These are phyloP conservation scores for Colletotrichum sp. DNA, from an alignment of 2,329 filamentous ascomycete species.

Conservation along the genomic window DNA sequence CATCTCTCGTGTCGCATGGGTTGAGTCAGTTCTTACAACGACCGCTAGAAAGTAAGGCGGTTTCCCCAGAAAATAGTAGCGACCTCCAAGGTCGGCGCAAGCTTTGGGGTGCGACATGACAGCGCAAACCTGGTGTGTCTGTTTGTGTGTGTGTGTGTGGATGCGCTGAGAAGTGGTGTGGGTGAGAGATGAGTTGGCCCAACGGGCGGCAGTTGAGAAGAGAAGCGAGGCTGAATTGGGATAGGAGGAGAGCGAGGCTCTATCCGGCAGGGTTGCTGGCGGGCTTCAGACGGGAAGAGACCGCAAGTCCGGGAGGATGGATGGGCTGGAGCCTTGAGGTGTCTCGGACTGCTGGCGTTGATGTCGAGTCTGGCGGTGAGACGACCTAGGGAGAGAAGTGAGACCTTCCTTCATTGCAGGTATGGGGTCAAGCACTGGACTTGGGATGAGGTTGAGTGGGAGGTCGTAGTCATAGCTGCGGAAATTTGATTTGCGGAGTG, in stretches of 20 bases:
- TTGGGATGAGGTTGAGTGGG: neutral
- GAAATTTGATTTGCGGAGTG: neutral
- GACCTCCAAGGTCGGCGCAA: neutral
- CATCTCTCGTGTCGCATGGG: neutral
- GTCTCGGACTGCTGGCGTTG: conserved; percentile 1
- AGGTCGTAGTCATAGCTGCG: neutral
- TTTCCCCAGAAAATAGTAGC: neutral
- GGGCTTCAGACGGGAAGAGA: neutral
- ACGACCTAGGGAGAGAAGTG: neutral
- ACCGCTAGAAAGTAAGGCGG: neutral
- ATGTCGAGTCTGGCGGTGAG: conserved; percentile 14
- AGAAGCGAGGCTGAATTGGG: conserved; percentile 11
- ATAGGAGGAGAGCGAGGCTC: conserved; percentile 5
- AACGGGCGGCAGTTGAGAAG: conserved; percentile 14
- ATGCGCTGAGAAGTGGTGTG: neutral
- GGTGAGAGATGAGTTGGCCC: conserved; percentile 4
- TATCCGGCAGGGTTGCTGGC: neutral
- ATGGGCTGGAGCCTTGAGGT: neutral
- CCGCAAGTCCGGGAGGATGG: neutral
- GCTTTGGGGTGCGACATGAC: neutral
- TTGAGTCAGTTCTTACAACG: neutral
- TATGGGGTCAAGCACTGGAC: neutral
- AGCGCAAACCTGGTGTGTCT: neutral
- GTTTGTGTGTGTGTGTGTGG: neutral
- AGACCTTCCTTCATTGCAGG: neutral